Evolutionary conservation across 768 basidiomycete species (phyloP), one percentile per base, ranked within the genome.

Genomic region (Panaeolus papilionaceus): DNA sequence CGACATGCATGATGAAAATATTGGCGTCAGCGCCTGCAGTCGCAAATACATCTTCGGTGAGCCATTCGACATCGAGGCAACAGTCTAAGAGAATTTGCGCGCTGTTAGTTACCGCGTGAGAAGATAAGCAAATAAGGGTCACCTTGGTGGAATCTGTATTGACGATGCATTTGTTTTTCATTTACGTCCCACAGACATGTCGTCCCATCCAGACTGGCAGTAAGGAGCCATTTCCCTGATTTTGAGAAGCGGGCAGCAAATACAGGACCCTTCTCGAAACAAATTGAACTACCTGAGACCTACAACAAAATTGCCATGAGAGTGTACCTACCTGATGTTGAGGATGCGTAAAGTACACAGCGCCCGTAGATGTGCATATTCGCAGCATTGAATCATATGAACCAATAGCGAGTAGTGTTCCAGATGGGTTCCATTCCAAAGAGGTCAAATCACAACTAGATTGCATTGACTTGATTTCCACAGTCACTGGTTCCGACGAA

Each of bases 11-110:
- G 10, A 94, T 82, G 64, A 88, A 84, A 51, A 93, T 85, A 23
- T 82, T 74, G 44, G 81, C 80, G 75, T 94, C 92, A 18, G 91
- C 89, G 44, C 92, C 91, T 72, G 89, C 90, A 62, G 87, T 92
- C 33, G 86, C 91, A 71, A 94, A 94, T 2, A 84, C 85, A 23
- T 84, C 82, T 18, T 92, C 88, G 64, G 87, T 85, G 18, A 94
- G 70, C 93, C 93, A 95, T 66, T 92, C 92, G 11, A 92, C 85
- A 73, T 95, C 93, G 73, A 95, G 76, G 76, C 92, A 93, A 72
- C 91, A 92, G 75, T 89, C 92, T 91, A 69, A 28, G 58, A 37
- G 8, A 37, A 49, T 58, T 58, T 58, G 54, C 1, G 28, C 51
- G 26, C 54, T 28, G 54, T 71, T n/a, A 65, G 64, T 18, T 64